Percentiles rank a stretch among this genome's conserved stretches.
These are phyloP conservation scores for Citrullus amarus DNA, from an alignment of 306 rosid species.

Conservation along the genomic window DNA sequence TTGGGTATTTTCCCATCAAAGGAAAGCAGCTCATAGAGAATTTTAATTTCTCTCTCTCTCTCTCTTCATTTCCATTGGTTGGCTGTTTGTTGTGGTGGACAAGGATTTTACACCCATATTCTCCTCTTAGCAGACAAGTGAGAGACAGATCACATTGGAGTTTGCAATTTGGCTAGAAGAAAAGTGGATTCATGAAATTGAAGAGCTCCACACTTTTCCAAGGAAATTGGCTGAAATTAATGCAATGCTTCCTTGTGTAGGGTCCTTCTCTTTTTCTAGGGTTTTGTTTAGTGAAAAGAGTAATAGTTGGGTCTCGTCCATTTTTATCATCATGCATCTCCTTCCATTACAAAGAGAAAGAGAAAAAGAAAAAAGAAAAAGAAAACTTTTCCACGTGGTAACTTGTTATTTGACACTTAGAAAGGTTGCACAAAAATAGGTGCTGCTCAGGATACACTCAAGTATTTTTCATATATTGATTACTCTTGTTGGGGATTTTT, in stretches of 20 bases:
- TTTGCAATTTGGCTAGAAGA: constrained; percentile 19
- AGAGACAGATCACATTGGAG: constrained; percentile 14
- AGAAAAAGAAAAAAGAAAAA: no score
- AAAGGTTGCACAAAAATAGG: no score
- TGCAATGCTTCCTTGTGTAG: constrained; percentile 14
- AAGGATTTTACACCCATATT: constrained; percentile 11
- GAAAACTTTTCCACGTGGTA: no score
- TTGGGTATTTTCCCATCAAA: constrained; percentile 16
- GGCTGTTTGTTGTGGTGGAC: constrained; percentile 12
- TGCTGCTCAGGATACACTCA: no score
- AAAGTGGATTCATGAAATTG: constrained; percentile 12
- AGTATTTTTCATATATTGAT: background rate
- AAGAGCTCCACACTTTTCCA: background rate
- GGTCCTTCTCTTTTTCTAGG: constrained; percentile 12
- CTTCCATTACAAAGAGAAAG: no score
- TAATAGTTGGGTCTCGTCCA: no score
- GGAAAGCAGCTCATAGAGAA: background rate
- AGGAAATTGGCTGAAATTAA: constrained; percentile 6
- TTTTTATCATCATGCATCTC: no score
- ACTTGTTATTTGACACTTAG: no score
- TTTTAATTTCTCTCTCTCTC: background rate
- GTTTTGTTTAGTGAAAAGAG: background rate
- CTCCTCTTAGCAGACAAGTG: constrained; percentile 16
- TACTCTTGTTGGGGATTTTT: background rate
- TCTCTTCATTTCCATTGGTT: constrained; percentile 6